Percentiles rank a stretch among this genome's conserved stretches.
These are phyloP conservation scores for Aspergillus glaucus DNA, from an alignment of 2,329 filamentous ascomycete species.

Conservation along the genomic window DNA sequence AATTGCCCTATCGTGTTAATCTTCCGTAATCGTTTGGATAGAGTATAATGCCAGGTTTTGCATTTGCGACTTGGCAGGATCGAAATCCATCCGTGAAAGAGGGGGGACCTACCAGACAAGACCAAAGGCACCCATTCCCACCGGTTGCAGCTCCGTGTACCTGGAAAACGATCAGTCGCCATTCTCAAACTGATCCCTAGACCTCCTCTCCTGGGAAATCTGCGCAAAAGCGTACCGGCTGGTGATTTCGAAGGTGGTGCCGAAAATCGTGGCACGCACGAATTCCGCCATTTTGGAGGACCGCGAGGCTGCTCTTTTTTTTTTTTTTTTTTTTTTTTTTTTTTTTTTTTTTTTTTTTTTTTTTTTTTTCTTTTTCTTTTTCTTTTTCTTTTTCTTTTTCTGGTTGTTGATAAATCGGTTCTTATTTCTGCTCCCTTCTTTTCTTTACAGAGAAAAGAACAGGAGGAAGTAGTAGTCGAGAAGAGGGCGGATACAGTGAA, in stretches of 20 bases:
- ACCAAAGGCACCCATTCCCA: constrained; percentile 98
- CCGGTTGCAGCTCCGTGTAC: constrained; percentile 95
- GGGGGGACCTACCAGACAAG: constrained; percentile 73
- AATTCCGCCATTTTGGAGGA: constrained; percentile 85
- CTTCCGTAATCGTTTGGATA: neutral
- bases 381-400: too few relatives aligned
- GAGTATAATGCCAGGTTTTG: neutral
- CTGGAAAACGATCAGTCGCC: constrained; percentile 41
- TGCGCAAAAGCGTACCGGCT: constrained; percentile 63
- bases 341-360: neutral
- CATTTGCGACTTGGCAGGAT: neutral
- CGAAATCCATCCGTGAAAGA: constrained; percentile 1
- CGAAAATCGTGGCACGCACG: constrained; percentile 97
- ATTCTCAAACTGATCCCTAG: neutral
- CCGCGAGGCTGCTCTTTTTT: neutral
- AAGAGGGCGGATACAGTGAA: constrained; percentile 2
- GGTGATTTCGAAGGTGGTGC: constrained; percentile 99
- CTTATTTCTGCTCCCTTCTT: neutral
- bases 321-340: neutral
- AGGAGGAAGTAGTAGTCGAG: constrained; percentile 1
- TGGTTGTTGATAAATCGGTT: neutral
- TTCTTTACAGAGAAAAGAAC: constrained; percentile 1
- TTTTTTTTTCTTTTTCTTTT: too few relatives aligned
- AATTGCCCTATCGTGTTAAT: neutral
- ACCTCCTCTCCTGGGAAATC: neutral